These are phyloP conservation scores for Xylariaceae sp. DNA, from an alignment of 2,329 filamentous ascomycete genomes.

Conservation along the genomic window DNA sequence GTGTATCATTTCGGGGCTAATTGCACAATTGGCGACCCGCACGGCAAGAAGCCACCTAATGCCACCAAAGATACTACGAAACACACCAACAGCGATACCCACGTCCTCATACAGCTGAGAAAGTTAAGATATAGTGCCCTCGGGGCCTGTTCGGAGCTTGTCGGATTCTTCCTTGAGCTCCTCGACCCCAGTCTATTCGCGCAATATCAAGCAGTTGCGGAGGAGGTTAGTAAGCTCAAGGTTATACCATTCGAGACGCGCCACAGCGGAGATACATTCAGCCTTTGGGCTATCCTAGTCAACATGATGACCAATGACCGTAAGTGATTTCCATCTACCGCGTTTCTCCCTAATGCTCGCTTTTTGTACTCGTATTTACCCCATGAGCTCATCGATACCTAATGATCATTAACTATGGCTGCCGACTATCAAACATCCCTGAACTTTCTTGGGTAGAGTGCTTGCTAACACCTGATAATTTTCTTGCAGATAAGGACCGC, in stretches of 20 bases:
- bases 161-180: constrained; percentile 21
- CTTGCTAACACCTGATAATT: no score
- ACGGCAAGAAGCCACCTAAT: neutral
- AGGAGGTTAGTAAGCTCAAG: neutral
- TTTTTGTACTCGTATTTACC: no score
- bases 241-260: constrained; percentile 1
- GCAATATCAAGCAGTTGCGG: neutral
- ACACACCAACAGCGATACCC: no score
- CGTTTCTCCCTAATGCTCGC: no score
- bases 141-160: constrained; percentile 2
- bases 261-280: neutral
- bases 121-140: neutral
- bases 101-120: neutral
- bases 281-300: neutral
- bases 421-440: no score
- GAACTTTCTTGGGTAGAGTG: no score
- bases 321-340: neutral
- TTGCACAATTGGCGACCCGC: neutral
- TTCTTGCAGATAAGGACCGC: neutral
- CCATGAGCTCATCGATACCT: no score
- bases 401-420: no score
- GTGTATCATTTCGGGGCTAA: constrained; percentile 2
- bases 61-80: no score
- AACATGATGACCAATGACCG: constrained; percentile 3
- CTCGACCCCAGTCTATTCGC: constrained; percentile 2